Conservation (phyloP, 768 basidiomycete genomes). For the Calocera cornea region DNA sequence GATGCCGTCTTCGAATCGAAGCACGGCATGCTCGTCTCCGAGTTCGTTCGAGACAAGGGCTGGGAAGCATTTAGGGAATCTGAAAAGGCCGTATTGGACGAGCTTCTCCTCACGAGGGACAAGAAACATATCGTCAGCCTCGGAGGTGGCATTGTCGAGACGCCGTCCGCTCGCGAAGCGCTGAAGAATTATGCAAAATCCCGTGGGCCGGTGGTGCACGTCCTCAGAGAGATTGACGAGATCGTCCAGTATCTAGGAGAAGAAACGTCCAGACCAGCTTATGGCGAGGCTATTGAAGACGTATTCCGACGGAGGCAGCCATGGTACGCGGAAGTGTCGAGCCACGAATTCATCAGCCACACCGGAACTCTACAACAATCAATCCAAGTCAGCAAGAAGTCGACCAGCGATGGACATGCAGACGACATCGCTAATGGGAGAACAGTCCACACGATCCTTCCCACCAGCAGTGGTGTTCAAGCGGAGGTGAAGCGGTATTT, state of each 20-base stretch:
- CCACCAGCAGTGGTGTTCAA: constrained; percentile 28
- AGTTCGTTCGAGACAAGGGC: constrained; percentile 68
- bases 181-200: constrained; percentile 49
- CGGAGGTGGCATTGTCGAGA: constrained; percentile 92
- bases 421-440: constrained; percentile 12
- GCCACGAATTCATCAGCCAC: constrained; percentile 71
- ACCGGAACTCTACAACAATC: constrained; percentile 26
- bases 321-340: constrained; percentile 74
- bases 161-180: constrained; percentile 53
- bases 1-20: constrained; percentile 63
- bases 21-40: constrained; percentile 45
- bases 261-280: constrained; percentile 71
- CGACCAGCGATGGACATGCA: constrained; percentile 7
- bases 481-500: constrained; percentile 76
- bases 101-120: constrained; percentile 45
- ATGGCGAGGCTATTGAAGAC: constrained; percentile 71
- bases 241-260: constrained; percentile 66
- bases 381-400: neutral
- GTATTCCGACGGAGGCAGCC: constrained; percentile 74
- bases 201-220: constrained; percentile 67
- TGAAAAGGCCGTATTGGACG: constrained; percentile 55
- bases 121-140: constrained; percentile 69
- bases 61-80: constrained; percentile 83
- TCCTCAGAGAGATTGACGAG: constrained; percentile 66
- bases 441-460: constrained; percentile 21